phyloP scores from a whole-genome alignment of 345 rosid genomes.

The Raphanus raphanistrum region DNA sequence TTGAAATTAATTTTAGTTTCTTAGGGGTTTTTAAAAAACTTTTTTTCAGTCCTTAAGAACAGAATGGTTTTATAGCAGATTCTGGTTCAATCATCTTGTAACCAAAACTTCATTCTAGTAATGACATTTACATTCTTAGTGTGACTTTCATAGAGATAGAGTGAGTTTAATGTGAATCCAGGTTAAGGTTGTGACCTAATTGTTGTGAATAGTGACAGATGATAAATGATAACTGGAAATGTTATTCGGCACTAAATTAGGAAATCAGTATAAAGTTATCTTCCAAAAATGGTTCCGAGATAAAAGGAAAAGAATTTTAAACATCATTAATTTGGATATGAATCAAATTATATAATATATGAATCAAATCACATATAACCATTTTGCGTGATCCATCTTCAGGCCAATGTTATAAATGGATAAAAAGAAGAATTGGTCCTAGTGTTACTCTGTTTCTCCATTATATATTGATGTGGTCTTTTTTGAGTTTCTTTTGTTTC shows the following conservation, averaged over 20 bases:
- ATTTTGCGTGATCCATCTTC: slow-evolving; percentile 2
- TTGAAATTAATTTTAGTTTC: too few species aligned
- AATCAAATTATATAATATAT: not conserved
- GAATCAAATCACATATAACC: not conserved
- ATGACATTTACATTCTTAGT: too few species aligned
- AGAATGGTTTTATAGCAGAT: too few species aligned
- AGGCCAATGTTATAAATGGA: not conserved
- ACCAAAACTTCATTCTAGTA: too few species aligned
- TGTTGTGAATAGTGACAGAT: not conserved
- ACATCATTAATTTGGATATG: not conserved
- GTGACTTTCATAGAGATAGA: too few species aligned
- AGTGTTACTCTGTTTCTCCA: not conserved
- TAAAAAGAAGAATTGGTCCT: not conserved
- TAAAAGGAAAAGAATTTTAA: too few species aligned
- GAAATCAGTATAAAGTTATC: not conserved
- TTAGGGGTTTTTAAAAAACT: too few species aligned
- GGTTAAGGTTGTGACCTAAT: too few species aligned
- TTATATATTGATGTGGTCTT: not conserved
- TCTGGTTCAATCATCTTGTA: too few species aligned
- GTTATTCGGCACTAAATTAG: not conserved
- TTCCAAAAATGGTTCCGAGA: not conserved
- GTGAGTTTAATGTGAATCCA: too few species aligned
- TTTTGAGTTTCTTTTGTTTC: not conserved
- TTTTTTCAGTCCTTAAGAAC: too few species aligned
- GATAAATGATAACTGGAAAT: not conserved